A percentile compares a stretch with the other conserved stretches of the same genome.
Conservation (phyloP, 345 rosid species). For the Eucalyptus cloeziana region DNA sequence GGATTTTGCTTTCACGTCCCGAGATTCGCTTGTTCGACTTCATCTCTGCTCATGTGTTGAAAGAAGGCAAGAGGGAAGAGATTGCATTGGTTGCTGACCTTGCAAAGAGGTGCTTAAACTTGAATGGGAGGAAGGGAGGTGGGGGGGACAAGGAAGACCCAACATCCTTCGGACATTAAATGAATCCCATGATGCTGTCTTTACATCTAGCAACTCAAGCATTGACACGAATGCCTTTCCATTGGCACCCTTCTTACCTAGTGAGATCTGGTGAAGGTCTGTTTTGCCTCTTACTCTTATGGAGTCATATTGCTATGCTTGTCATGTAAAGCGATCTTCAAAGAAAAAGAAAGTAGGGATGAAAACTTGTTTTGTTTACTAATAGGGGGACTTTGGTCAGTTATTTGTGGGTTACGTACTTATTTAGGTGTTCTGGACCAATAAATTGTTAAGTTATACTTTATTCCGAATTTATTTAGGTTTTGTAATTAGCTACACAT, state of each 20-base stretch:
- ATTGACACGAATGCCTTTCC: not conserved
- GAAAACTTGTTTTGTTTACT: not conserved
- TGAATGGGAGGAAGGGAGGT: not conserved
- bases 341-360: too few species aligned
- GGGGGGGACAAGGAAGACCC: not conserved
- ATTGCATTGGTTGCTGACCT: not conserved
- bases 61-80: not conserved
- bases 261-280: not conserved
- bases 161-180: accelerated
- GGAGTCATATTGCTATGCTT: not conserved
- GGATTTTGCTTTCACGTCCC: not conserved
- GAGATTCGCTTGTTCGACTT: not conserved
- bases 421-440: too few species aligned
- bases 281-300: not conserved
- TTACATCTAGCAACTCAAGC: not conserved
- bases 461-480: not conserved
- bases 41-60: not conserved
- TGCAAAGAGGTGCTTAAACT: not conserved
- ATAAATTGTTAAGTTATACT: too few species aligned
- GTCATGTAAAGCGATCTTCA: not conserved
- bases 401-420: not conserved
- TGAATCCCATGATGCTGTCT: not conserved
- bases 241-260: not conserved
- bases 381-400: too few species aligned
- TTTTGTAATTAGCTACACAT: not conserved